Percentiles rank a stretch among this genome's conserved stretches.
These are phyloP conservation scores for Psilocybe tampanensis DNA, from an alignment of 768 basidiomycete genomes.

Conservation along the genomic window DNA sequence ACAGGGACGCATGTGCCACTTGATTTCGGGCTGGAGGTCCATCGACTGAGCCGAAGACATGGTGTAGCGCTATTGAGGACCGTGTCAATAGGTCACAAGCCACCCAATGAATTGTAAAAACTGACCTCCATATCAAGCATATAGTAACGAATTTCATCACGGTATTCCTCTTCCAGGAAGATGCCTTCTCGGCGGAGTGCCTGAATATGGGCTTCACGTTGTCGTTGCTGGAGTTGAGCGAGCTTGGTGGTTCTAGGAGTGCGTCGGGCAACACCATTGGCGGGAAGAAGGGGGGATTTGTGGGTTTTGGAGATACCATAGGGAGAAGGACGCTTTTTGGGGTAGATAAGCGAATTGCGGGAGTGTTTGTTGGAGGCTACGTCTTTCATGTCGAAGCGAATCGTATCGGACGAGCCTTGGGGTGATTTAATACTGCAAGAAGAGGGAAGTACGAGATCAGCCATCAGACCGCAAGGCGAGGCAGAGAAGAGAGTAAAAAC, in stretches of 20 bases:
- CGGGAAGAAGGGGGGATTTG: constrained; percentile 56
- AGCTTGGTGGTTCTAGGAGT: constrained; percentile 70
- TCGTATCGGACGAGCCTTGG: constrained; percentile 43
- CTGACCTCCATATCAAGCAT: constrained; percentile 99
- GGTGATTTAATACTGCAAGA: constrained; percentile 45
- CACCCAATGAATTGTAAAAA: constrained; percentile 18
- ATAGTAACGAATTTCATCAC: constrained; percentile 88
- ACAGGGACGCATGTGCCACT: constrained; percentile 99
- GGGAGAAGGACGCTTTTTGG: constrained; percentile 86
- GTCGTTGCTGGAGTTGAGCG: constrained; percentile 62
- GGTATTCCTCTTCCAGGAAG: constrained; percentile 93
- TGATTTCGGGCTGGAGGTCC: constrained; percentile 99
- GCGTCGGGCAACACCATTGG: constrained; percentile 53
- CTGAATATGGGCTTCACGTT: constrained; percentile 68
- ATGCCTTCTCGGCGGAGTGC: constrained; percentile 74
- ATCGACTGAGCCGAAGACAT: constrained; percentile 94
- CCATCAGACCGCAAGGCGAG: constrained; percentile 25
- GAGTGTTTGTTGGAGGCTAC: constrained; percentile 60
- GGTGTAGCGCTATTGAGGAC: constrained; percentile 63
- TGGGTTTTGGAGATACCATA: constrained; percentile 73
- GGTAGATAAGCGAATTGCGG: constrained; percentile 68
- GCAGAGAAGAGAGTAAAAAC: constrained; percentile 24
- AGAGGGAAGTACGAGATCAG: constrained; percentile 26
- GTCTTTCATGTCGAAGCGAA: constrained; percentile 76
- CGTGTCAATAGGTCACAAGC: constrained; percentile 16